These are phyloP conservation scores for Ormosia emarginata DNA, from an alignment of 306 rosid species.

Conservation along the genomic window DNA sequence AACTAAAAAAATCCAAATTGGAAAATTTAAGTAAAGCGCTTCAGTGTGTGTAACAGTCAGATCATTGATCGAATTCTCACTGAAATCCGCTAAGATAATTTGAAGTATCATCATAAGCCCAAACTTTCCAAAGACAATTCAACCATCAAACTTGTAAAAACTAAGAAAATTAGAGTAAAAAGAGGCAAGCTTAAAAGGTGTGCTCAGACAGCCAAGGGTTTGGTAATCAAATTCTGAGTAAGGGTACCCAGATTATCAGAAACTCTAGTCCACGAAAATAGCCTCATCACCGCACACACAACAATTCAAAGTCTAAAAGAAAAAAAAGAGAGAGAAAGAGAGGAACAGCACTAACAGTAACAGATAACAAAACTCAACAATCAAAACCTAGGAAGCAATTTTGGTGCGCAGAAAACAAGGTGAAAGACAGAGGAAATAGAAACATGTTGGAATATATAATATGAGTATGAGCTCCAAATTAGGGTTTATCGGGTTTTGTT, in stretches of 20 bases:
- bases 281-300: conserved; percentile 66
- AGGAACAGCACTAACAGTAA: too few relatives aligned
- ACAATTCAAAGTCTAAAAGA: too few relatives aligned
- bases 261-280: conserved; percentile 76
- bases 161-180: not conserved
- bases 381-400: too few relatives aligned
- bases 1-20: too few relatives aligned
- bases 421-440: too few relatives aligned
- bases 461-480: not conserved
- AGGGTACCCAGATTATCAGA: conserved; percentile 62
- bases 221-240: conserved; percentile 57
- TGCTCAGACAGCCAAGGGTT: conserved; percentile 99
- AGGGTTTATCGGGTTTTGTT: not conserved
- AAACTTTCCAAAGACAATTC: not conserved
- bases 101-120: conserved; percentile 69
- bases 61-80: conserved; percentile 76
- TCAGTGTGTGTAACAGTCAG: conserved; percentile 98
- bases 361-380: too few relatives aligned
- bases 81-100: conserved; percentile 92
- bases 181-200: not conserved
- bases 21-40: conserved; percentile 16
- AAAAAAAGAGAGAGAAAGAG: too few relatives aligned
- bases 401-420: too few relatives aligned
- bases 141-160: too few relatives aligned
- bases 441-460: not conserved